Evolutionary conservation across 805 yeast genomes (phyloP), one percentile per base, ranked within the genome.

Genomic region (Ogataea zsoltii): DNA sequence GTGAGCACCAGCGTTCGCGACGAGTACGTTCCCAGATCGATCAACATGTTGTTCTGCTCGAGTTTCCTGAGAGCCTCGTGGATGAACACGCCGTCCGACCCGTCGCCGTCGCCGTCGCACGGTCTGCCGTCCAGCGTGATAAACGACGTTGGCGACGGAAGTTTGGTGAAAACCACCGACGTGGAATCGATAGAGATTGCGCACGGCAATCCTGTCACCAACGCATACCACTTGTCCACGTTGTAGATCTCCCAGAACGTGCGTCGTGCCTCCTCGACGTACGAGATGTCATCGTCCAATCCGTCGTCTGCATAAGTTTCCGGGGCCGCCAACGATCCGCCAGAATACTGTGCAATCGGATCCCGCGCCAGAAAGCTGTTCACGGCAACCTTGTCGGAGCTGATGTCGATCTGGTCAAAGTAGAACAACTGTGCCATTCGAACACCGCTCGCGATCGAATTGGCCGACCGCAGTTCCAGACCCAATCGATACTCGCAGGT

Each of bases 231-330:
- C 41, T 61, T 62, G 44, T 63, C 69, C 3, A 50, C 28, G 7
- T 49, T 49, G 47, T 61, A 65, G 32, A 64, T 49, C 33, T 58
- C 60, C 69, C 69, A 65, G 30, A 65, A 54, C n/a, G 60, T 56
- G 12, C 66, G 41, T 26, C 69, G 37, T 15, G 59, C 48, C 42
- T 65, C 68, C 46, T 64, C 69, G 9, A 47, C 47, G 15, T 58
- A 38, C 14, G 62, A 44, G 7, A 62, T 50, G 7, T 61, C 61
- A 1, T 38, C 38, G 43, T 62, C 65, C 10, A 61, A 38, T 13
- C 45, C 45, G 44, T 59, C 65, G 41, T 56, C 58, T 16, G 35
- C 28, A 17, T 35, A 26, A 17, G n/a, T 3, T 13, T 26, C 11
- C 23, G 32, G 33, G 3, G 17, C 31, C 12, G n/a, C 6, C 29